Evolutionary conservation across 768 basidiomycete genomes (phyloP), one percentile per base, ranked within the genome.

Genomic region (Leccinum incarnatum): DNA sequence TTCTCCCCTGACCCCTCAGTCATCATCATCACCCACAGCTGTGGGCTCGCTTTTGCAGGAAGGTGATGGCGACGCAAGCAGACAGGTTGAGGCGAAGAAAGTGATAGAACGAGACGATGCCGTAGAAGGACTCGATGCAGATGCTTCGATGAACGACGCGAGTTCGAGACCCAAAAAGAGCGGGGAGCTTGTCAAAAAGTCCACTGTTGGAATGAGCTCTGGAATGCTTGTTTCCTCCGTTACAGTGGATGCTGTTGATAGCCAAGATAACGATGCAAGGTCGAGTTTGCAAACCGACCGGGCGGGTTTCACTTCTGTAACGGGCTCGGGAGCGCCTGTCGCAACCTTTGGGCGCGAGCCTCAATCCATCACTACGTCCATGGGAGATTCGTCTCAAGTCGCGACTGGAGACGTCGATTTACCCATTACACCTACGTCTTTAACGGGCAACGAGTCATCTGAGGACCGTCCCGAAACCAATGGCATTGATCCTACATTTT

Each of bases 1-100:
- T 17, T 51, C 51, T 4, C 51, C 57, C 14, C n/a, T 53, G 50
- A 67, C 58, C 5, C 59, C 62, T 6, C 40, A 55, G 0, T 7
- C 53, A 15, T 51, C 29, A 47, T 58, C 53, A 4, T 57, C 61
- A 10, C 36, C 1, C 2, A 2, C 49, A 5, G 32, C 7, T 29
- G 14, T 8, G n/a, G 53, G 42, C 17, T 29, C 25, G 52, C 19
- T 21, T 52, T 10, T 6, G 5, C 48, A 50, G 34, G 23, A 48
- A 36, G 27, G 19, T 34, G 10, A 21, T 11, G 19, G 6, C 10
- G 32, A 25, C 27, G 15, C 7, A 25, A 46, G 37, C 25, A 36
- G 14, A 23, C 36, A 30, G 9, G n/a, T 14, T 4, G 40, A 0
- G 14, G 21, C 5, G 30, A 47, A 36, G 19, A 30, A 36, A 3